These are phyloP conservation scores for Septoria petroselini DNA, from an alignment of 2,329 filamentous ascomycete genomes.

Conservation along the genomic window DNA sequence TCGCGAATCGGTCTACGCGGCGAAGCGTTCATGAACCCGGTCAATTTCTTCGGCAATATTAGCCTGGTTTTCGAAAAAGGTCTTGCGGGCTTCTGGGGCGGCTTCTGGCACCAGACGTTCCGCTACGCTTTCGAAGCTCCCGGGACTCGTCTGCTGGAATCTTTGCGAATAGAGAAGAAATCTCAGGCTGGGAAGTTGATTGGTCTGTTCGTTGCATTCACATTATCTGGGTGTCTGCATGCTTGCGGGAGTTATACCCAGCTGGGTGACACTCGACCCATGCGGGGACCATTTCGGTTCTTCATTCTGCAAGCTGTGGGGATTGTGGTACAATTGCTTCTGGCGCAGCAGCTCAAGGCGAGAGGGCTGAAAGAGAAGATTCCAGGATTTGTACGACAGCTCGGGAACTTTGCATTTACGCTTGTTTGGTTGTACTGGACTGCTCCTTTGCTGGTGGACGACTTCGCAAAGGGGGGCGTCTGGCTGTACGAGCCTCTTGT, in stretches of 20 bases:
- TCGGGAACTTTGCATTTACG: conserved; percentile 61
- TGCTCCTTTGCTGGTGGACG: conserved; percentile 65
- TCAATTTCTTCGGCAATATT: conserved; percentile 54
- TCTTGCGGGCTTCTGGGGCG: conserved; percentile 76
- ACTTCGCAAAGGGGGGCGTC: conserved; percentile 69
- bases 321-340: conserved; percentile 56
- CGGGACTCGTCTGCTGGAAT: conserved; percentile 46
- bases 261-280: conserved; percentile 57
- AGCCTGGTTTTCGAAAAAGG: conserved; percentile 62
- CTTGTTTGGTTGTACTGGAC: conserved; percentile 67
- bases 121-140: conserved; percentile 68
- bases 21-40: conserved; percentile 60
- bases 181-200: conserved; percentile 41
- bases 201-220: conserved; percentile 57
- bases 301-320: conserved; percentile 70
- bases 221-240: conserved; percentile 67
- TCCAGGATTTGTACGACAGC: conserved; percentile 50
- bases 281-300: conserved; percentile 58
- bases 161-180: conserved; percentile 33
- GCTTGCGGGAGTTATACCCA: conserved; percentile 65
- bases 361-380: conserved; percentile 37
- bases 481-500: conserved; percentile 85
- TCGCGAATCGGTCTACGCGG: conserved; percentile 58
- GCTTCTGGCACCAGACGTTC: conserved; percentile 90
- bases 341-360: conserved; percentile 35